Evolutionary conservation across 345 rosid genomes (phyloP).

Genomic region (Turnera subulata): DNA sequence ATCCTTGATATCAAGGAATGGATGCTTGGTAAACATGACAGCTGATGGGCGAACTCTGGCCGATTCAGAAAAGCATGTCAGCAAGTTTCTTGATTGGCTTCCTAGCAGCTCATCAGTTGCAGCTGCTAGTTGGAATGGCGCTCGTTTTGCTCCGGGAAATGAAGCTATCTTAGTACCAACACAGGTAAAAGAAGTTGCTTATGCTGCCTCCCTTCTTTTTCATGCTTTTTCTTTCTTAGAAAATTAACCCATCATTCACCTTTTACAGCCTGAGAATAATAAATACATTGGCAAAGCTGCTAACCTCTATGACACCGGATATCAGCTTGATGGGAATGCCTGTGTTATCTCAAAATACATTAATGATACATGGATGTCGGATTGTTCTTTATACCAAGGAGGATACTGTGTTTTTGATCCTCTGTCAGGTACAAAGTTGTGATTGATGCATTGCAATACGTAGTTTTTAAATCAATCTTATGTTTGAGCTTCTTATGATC

Average conservation of each 20-base stretch:
- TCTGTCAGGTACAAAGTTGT: slow-evolving; percentile 59
- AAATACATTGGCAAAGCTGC: slow-evolving; percentile 97
- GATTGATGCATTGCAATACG: not conserved
- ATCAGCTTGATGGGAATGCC: slow-evolving; percentile 80
- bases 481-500: slow-evolving; percentile 1
- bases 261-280: slow-evolving; percentile 70
- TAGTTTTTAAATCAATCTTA: not conserved
- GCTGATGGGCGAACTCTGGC: slow-evolving; percentile 72
- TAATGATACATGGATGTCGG: slow-evolving; percentile 95
- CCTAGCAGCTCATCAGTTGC: slow-evolving; percentile 51
- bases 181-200: slow-evolving; percentile 43
- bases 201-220: not conserved
- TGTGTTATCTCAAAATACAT: slow-evolving; percentile 88
- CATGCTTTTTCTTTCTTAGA: not conserved
- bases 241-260: not conserved
- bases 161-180: slow-evolving; percentile 97
- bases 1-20: slow-evolving; percentile 67
- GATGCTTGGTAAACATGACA: slow-evolving; percentile 84
- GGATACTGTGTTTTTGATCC: slow-evolving; percentile 93
- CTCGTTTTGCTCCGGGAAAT: slow-evolving; percentile 52
- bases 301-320: slow-evolving; percentile 69
- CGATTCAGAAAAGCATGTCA: slow-evolving; percentile 48
- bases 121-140: slow-evolving; percentile 53
- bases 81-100: slow-evolving; percentile 82
- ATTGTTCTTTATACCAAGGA: slow-evolving; percentile 93